These are phyloP conservation scores for Penicillium paneum DNA, from an alignment of 2,329 filamentous ascomycete species.

Conservation along the genomic window DNA sequence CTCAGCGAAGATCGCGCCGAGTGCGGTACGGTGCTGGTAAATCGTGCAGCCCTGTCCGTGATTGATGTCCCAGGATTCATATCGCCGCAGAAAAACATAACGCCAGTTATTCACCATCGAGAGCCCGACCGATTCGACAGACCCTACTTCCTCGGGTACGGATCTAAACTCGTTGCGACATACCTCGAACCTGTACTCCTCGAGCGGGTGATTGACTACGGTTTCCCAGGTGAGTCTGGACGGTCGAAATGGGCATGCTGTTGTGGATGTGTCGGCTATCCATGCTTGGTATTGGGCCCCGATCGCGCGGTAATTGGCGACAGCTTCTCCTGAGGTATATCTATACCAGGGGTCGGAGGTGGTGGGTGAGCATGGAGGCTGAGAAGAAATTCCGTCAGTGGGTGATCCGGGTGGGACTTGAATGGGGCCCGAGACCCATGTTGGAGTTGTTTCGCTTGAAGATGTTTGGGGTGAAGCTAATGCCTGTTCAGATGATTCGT, in stretches of 20 bases:
- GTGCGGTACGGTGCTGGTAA: neutral
- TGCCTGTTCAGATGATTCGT: neutral
- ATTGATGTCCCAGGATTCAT: neutral
- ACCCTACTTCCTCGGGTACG: neutral
- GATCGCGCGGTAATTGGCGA: neutral
- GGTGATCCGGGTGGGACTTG: neutral
- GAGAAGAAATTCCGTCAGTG: too few species aligned
- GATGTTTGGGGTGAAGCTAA: neutral
- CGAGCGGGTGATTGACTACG: neutral
- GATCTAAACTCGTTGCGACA: neutral
- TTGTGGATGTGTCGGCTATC: neutral
- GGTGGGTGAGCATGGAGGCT: fast-evolving
- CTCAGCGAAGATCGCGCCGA: neutral
- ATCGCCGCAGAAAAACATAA: neutral
- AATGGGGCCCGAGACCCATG: neutral
- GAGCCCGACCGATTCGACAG: neutral
- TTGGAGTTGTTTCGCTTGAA: neutral
- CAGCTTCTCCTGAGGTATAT: neutral
- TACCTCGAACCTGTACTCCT: neutral
- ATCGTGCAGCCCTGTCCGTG: neutral
- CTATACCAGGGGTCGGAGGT: neutral
- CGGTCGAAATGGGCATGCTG: neutral
- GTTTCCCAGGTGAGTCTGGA: neutral
- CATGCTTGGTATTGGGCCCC: neutral
- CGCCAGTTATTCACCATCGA: neutral